These are phyloP conservation scores for Sordariomycetes sp. DNA, from an alignment of 2,329 filamentous ascomycete species.

Conservation along the genomic window DNA sequence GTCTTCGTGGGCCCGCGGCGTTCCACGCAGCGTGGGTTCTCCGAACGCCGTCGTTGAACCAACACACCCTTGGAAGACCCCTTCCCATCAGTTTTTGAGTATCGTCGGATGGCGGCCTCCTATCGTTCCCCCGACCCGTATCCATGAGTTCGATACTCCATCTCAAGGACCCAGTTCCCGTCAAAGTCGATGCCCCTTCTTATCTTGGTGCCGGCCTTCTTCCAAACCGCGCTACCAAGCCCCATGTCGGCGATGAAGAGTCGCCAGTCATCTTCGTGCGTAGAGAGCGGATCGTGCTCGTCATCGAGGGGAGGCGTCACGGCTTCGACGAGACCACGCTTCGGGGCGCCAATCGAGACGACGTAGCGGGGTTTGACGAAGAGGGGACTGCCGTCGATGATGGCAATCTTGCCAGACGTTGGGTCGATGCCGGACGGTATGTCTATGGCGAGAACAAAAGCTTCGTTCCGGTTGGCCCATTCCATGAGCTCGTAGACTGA, in stretches of 20 bases:
- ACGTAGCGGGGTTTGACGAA: constrained; percentile 77
- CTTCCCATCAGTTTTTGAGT: too few species aligned
- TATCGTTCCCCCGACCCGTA: background rate
- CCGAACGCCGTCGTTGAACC: too few species aligned
- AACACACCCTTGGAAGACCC: too few species aligned
- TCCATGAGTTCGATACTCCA: constrained; percentile 35
- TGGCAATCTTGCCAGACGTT: constrained; percentile 56
- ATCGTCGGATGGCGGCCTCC: too few species aligned
- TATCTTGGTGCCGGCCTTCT: constrained; percentile 71
- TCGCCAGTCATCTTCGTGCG: constrained; percentile 58
- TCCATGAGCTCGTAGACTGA: constrained; percentile 84
- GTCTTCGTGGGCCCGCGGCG: too few species aligned
- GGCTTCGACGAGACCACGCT: constrained; percentile 73
- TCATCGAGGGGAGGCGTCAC: constrained; percentile 45
- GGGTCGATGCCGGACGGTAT: constrained; percentile 84
- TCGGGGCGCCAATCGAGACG: constrained; percentile 78
- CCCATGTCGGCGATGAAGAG: constrained; percentile 83
- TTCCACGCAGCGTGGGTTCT: too few species aligned
- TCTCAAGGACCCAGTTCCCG: constrained; percentile 72
- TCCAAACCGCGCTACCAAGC: constrained; percentile 73
- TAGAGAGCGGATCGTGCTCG: constrained; percentile 19
- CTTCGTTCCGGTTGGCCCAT: constrained; percentile 84
- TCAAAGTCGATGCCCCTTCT: constrained; percentile 85
- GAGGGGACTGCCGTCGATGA: constrained; percentile 66
- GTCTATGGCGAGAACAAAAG: constrained; percentile 79